phyloP scores from a whole-genome alignment of 164 flowering plant species.

The Protea cynaroides region DNA sequence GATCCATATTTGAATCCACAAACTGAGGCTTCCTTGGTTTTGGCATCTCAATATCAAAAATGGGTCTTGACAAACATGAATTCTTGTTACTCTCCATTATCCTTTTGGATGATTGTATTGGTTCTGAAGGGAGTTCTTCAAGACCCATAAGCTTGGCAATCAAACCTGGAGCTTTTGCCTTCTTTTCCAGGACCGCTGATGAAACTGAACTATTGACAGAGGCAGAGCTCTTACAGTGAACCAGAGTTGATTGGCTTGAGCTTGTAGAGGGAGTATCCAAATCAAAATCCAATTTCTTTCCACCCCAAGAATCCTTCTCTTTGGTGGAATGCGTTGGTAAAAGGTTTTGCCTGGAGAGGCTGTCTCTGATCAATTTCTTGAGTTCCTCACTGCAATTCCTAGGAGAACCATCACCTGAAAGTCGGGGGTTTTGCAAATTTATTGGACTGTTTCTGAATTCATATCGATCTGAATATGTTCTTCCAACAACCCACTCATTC shows the following conservation, averaged over 20 bases:
- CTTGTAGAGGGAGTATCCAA: constrained; percentile 49
- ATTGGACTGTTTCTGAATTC: constrained; percentile 11
- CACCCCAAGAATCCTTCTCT: constrained; percentile 16
- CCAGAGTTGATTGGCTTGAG: constrained; percentile 45
- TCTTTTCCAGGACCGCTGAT: constrained; percentile 23
- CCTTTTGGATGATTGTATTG: constrained; percentile 16
- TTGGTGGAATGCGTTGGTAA: constrained; percentile 20
- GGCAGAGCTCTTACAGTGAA: constrained; percentile 19
- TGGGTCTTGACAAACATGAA: constrained; percentile 20
- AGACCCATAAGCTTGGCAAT: constrained; percentile 95
- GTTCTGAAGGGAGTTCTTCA: constrained; percentile 45
- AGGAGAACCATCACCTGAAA: constrained; percentile 39
- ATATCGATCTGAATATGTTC: constrained; percentile 16
- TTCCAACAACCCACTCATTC: constrained; percentile 17
- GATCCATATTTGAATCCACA: constrained; percentile 14
- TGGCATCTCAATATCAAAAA: constrained; percentile 43
- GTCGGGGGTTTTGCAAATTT: constrained; percentile 25
- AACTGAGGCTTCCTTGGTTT: constrained; percentile 32
- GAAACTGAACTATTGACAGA: constrained; percentile 28
- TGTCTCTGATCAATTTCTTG: constrained; percentile 36
- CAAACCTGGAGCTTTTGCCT: constrained; percentile 41
- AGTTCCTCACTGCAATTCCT: constrained; percentile 48
- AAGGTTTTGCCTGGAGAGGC: constrained; percentile 41
- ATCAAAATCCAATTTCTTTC: constrained; percentile 20
- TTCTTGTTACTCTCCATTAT: constrained; percentile 18